Evolutionary conservation across 768 basidiomycete species (phyloP), one percentile per base, ranked within the genome.

Genomic region (Trametes cubensis): DNA sequence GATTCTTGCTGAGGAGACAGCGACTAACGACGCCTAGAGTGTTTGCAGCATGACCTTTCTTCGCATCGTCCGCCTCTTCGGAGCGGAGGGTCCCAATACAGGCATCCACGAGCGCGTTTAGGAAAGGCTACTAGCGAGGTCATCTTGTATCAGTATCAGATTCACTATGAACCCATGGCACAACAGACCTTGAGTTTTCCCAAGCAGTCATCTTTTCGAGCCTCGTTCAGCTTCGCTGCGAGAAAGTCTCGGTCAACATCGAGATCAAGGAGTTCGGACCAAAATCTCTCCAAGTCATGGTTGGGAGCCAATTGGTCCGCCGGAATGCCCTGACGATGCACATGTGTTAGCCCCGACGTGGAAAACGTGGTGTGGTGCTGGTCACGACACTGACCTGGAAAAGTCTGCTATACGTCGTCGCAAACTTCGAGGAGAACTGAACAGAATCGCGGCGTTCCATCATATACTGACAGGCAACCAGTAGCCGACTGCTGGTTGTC

Each of bases 1-100:
- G 70, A 56, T 82, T 81, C 73, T 89, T 89, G 40, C 75, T 75
- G 55, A 89, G 74, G 18, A 87, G 69, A 55, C 76, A 76, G 11
- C 81, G 78, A 21, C 82, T 68, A 4, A 84, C 34, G 15, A 85
- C 72, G 0, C 79, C 73, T 39, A 88, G 71, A 1, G 83, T 85
- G 65, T 83, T 78, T 17, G 88, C 63, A 4, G 86, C 82, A 64
- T 83, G 79, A 0, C 61, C 55, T 49, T 71, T 74, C 61, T 75
- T 78, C 54, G 69, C 71, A 52, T 77, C 72, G 20, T 75, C 71
- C 51, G 77, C 71, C 28, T 71, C 64, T 11, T 69, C 67, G n/a
- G 68, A 72, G 21, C 73, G 77, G 11, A 79, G 76, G 56, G 78
- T 74, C 10, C 64, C 61, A 42, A 85, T 67, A 63, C 84, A 87